Evolutionary conservation across 2,329 filamentous ascomycete genomes (phyloP), one percentile per base, ranked within the genome.

Genomic region (Fusarium falciforme): DNA sequence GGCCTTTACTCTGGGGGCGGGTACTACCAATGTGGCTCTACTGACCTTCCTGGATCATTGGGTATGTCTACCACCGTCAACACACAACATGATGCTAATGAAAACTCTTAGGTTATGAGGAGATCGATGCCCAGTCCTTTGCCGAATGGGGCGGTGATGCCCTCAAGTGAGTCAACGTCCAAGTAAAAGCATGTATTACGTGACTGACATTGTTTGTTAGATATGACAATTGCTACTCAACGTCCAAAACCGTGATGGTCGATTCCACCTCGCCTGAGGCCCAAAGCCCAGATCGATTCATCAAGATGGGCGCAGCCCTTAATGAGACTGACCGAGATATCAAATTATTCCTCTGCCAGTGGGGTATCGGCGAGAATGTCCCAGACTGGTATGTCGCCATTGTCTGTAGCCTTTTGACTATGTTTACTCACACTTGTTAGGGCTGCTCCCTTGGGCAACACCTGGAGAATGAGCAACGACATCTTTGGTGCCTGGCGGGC

Each of bases 1-100:
- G 88, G 88, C 1, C 80, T 90, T n/a, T 90, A 90, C 70, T 89
- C 87, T 4, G 87, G 87, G 0, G 84, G 82, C 6, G 84, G 84
- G 2, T 84, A 86, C 38, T 78, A 84, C 6, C 85, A 87, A 67
- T 86, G 85, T 40, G 84, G 85, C 2, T 84, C 82, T 3, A 79
- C 78, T 1, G 82, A 84, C 16, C 79, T 85, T 8, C 84, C 84
- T 9, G 87, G 85, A 1, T 85, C 84, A 3, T 75, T 87, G 2
- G 84, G 85, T 86, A 74, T 31, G 78, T 74, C 14, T 60, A 14
- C 2, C 8, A 3, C 2, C 2, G 0, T 1, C 6, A 5, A 2
- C 9, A 8, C 2, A 2, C 4, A 42, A 2, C 4, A n/a, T 31
- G 17, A 1, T 29, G 7, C 11, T 55, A 1, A 55, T 5, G 8